These are phyloP conservation scores for Kalmanozyma brasiliensis DNA, from an alignment of 1,284 basidiomycete genomes.

Conservation along the genomic window DNA sequence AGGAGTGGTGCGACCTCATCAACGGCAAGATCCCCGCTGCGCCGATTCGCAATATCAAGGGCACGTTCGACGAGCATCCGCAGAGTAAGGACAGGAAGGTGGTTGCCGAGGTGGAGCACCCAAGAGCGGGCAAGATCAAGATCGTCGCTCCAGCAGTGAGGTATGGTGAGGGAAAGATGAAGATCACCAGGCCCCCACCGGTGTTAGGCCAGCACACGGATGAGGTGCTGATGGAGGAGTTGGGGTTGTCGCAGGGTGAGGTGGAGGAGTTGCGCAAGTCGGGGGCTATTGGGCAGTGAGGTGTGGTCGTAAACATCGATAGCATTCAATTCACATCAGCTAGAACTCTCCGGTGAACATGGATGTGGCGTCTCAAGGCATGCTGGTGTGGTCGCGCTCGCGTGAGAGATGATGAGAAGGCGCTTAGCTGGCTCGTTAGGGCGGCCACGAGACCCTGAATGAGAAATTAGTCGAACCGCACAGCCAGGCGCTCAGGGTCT, in stretches of 20 bases:
- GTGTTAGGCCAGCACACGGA: conserved; percentile 69
- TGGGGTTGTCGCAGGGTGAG: conserved; percentile 75
- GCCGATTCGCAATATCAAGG: conserved; percentile 84
- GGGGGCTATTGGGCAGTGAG: conserved; percentile 52
- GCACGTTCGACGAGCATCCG: conserved; percentile 86
- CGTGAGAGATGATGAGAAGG: no score
- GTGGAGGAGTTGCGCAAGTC: conserved; percentile 72
- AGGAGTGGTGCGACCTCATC: conserved; percentile 56
- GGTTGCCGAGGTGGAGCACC: conserved; percentile 74
- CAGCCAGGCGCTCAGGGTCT: neutral
- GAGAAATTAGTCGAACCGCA: neutral
- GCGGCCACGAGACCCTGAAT: no score
- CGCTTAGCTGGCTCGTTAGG: no score
- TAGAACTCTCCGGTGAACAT: no score
- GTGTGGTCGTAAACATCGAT: neutral
- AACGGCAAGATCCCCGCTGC: conserved; percentile 58
- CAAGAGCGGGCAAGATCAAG: conserved; percentile 83
- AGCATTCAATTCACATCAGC: no score
- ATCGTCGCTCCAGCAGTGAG: conserved; percentile 85
- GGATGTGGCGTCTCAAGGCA: no score
- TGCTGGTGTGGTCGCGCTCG: no score
- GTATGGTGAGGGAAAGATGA: conserved; percentile 81
- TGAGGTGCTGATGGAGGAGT: conserved; percentile 71
- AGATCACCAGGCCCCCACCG: conserved; percentile 54
- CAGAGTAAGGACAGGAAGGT: conserved; percentile 79